A percentile compares a stretch with the other conserved stretches of the same genome.
Evolutionary conservation across 805 yeast genomes (phyloP).

Genomic region (Barnettozyma salicaria): DNA sequence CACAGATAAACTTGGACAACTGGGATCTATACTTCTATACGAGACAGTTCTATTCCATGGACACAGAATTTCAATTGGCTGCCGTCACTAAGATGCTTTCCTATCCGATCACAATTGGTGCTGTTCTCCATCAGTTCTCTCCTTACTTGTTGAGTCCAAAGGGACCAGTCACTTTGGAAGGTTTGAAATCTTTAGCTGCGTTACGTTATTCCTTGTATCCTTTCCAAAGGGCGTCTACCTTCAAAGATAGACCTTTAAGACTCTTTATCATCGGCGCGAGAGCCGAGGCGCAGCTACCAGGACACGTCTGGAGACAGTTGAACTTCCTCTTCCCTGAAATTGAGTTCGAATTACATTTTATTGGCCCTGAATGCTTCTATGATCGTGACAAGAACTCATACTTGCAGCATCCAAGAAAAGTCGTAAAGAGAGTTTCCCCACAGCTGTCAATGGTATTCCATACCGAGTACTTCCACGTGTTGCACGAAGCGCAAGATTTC

Average conservation of each 20-base stretch:
- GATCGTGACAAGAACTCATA: conserved; percentile 66
- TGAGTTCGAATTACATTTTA: conserved; percentile 79
- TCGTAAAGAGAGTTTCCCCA: conserved; percentile 67
- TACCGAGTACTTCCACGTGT: conserved; percentile 85
- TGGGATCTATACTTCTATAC: conserved; percentile 96
- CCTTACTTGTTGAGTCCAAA: conserved; percentile 78
- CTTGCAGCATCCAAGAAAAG: conserved; percentile 53
- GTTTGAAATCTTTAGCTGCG: conserved; percentile 90
- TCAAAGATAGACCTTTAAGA: conserved; percentile 84
- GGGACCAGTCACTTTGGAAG: conserved; percentile 88
- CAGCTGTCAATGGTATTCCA: conserved; percentile 72
- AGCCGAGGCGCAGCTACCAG: conserved; percentile 90
- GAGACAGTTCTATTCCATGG: conserved; percentile 91
- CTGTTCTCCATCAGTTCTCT: conserved; percentile 74
- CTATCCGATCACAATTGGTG: conserved; percentile 86
- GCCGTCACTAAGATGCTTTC: conserved; percentile 92
- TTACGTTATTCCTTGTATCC: conserved; percentile 87
- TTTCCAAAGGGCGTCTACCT: conserved; percentile 42
- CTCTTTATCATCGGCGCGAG: conserved; percentile 87
- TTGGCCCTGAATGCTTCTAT: conserved; percentile 87
- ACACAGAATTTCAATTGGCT: conserved; percentile 91
- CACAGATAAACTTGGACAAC: conserved; percentile 64
- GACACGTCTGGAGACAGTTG: conserved; percentile 92
- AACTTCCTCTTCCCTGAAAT: conserved; percentile 79
- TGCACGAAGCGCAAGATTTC: conserved; percentile 88